Evolutionary conservation across 495 filamentous ascomycete genomes (phyloP).

Genomic region (Halenospora varia): DNA sequence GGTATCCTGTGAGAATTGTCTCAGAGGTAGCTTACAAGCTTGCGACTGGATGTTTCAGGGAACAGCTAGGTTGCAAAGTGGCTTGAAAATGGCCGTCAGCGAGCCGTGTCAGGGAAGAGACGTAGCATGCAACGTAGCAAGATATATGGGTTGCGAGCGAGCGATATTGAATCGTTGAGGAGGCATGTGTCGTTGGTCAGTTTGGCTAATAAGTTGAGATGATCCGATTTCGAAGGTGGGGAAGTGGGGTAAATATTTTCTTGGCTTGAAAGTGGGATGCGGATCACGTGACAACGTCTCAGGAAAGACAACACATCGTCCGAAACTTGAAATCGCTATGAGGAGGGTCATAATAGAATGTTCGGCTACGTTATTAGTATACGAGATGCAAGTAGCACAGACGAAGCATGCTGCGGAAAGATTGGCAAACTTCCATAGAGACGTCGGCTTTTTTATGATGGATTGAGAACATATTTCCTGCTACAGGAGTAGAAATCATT

Average conservation of each 20-base stretch:
- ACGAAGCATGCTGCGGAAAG: no score
- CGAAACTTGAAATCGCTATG: no score
- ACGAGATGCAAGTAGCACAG: no score
- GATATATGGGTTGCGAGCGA: background rate
- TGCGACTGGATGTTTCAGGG: background rate
- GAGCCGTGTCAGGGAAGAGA: background rate
- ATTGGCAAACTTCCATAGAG: no score
- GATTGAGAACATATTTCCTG: no score
- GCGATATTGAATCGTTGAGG: background rate
- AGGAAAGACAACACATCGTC: no score
- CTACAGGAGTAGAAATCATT: no score
- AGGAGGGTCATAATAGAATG: no score
- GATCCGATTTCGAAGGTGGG: background rate
- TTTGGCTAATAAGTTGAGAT: background rate
- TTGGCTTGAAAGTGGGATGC: background rate
- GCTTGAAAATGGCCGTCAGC: background rate
- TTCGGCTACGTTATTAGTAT: no score
- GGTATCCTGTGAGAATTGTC: no score
- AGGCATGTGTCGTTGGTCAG: background rate
- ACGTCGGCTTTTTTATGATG: no score
- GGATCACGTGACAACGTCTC: background rate
- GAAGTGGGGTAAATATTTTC: background rate
- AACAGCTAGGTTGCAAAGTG: background rate
- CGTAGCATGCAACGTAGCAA: constrained; percentile 16
- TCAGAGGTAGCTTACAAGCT: background rate